Evolutionary conservation across 1,284 basidiomycete genomes (phyloP), one percentile per base, ranked within the genome.

Genomic region (Mycosarcoma mackinlayi): DNA sequence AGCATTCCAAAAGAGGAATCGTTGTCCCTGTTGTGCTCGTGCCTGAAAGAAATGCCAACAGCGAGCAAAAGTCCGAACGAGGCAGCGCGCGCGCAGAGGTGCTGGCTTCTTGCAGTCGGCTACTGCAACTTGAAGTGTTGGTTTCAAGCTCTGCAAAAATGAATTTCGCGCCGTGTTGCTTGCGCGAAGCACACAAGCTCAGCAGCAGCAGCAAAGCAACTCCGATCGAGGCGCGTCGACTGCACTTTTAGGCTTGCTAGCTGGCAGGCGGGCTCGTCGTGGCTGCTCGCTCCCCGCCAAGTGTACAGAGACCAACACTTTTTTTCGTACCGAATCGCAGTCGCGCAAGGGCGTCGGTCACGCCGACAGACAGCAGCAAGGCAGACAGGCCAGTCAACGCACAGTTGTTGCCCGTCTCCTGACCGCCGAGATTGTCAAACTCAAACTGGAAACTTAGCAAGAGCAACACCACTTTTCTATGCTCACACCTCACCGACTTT

Each of bases 221-320:
- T 19, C 34, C 33, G 51, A 54, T 64, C 46, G 50, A 51, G 63
- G 63, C 63, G 63, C 63, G 63, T 66, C 52, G 46, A 34, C 18
- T 66, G 57, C 63, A 38, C 56, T 44, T 37, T 25, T n/a, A n/a
- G n/a, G 14, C 33, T 46, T 23, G 21, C 25, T 31, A 18, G 30
- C 28, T 10, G 19, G 14, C 11, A n/a, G 9, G n/a, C 18, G 19
- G 23, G 25, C 24, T 23, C 10, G 16, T 25, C 33, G 23, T 18
- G 33, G 34, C 24, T 30, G 4, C n/a, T n/a, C n/a, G 19, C 47
- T 24, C n/a, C 4, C 25, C 47, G 14, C 18, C n/a, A 28, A 25
- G 21, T 19, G 16, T 34, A 30, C 28, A 41, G 56, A 59, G 63
- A 66, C 51, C 63, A 66, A 66, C 63, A 66, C 63, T 65, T 65